Percentiles rank a stretch among this genome's conserved stretches.
These are phyloP conservation scores for Bjerkandera adusta DNA, from an alignment of 1,284 basidiomycete genomes.

Conservation along the genomic window DNA sequence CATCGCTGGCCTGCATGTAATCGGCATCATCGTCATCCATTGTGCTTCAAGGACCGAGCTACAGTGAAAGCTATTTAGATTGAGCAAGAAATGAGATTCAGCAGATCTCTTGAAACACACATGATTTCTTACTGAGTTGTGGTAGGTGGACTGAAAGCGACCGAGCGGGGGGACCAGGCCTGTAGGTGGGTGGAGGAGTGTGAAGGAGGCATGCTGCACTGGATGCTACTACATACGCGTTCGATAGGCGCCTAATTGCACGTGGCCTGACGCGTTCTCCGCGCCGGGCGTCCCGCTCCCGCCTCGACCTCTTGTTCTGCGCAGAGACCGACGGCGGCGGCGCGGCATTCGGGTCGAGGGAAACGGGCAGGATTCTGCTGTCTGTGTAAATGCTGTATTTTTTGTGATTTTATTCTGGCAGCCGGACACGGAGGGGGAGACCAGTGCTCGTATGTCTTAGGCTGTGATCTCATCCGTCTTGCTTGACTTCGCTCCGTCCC, in stretches of 20 bases:
- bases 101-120: neutral
- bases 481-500: no score
- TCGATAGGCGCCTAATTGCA: neutral
- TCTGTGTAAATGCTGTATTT: no score
- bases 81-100: neutral
- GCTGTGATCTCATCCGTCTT: no score
- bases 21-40: slow-evolving; percentile 91
- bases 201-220: neutral
- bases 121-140: neutral
- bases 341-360: no score
- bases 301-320: no score
- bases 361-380: no score
- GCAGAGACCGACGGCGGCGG: no score
- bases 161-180: neutral
- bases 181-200: no score
- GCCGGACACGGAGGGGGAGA: no score
- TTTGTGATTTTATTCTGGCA: no score
- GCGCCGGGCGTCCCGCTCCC: no score
- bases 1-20: slow-evolving; percentile 85
- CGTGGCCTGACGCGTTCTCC: slow-evolving; percentile 4
- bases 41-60: slow-evolving; percentile 12
- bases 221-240: slow-evolving; percentile 1
- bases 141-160: neutral
- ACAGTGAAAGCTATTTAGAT: neutral
- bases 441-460: no score